Evolutionary conservation across 371 early-diverging fungal species (phyloP), one percentile per base, ranked within the genome.

Genomic region (Basidiobolus meristosporus): DNA sequence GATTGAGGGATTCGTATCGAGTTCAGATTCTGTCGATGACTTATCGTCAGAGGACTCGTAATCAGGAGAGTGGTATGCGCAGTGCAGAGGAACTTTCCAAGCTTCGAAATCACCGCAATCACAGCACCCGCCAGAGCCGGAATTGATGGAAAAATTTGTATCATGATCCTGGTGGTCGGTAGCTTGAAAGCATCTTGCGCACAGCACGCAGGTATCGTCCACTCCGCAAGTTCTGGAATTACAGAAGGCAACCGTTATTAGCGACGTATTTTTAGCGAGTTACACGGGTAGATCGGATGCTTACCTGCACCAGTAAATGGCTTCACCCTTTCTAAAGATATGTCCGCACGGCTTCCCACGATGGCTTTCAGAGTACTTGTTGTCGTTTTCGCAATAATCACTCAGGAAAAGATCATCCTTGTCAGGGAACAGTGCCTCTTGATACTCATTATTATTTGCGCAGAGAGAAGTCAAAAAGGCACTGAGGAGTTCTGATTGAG

Each of bases 91-190:
- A 0, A 76, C 57, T 43, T 76, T 81, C 90, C 91, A 95, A 12
- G 93, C 92, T 55, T 95, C 96, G 2, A 72, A 57, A 47, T 97
- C 98, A 10, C 93, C 92, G 57, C 98, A 97, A 60, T 97, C 98
- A 56, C 98, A 97, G 57, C 90, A 95, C 2, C 98, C 98, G 11
- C 90, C 90, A 1, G 68, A 69, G 3, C 83, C 79, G 2, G 69
- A 60, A 41, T 73, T 77, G 3, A 84, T 67, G 10, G 83, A 72
- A 39, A 92, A 77, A n/a, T 73, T 60, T 11, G 89, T 82, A 44
- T 89, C 87, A 48, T 97, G 98, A 17, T 85, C 85, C 19, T 78
- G 77, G 50, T 95, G 96, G 49, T 89, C 63, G 0, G 90, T 77
- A 3, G 80, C 83, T 47, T 82, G 81, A 57, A 90, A 97, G 59